phyloP scores from a whole-genome alignment of 1,284 basidiomycete species.

The Neotropicomus parvogracilis region DNA sequence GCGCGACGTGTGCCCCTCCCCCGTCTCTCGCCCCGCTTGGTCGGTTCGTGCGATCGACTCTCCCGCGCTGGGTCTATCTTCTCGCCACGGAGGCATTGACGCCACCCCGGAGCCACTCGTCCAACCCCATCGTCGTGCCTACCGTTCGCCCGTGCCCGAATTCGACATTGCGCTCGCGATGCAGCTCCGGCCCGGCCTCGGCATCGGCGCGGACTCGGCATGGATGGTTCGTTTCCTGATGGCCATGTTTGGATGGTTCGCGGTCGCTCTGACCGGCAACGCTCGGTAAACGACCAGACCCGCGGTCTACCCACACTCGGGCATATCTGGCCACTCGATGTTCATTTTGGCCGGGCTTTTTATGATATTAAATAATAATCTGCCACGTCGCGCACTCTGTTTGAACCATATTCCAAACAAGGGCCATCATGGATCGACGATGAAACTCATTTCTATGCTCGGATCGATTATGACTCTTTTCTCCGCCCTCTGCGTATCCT shows the following conservation, averaged over 20 bases:
- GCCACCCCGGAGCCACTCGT: conserved; percentile 13
- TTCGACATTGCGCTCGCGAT: conserved; percentile 71
- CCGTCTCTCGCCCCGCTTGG: conserved; percentile 38
- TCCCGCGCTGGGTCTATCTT: conserved; percentile 24
- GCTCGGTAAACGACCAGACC: conserved; percentile 12
- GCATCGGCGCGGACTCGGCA: conserved; percentile 64
- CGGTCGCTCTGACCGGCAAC: conserved; percentile 37
- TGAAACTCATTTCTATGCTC: conserved; percentile 9
- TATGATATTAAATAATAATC: too few relatives aligned
- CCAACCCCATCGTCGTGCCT: conserved; percentile 30
- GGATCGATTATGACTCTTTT: conserved; percentile 3
- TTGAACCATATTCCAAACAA: conserved; percentile 14
- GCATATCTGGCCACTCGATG: conserved; percentile 3
- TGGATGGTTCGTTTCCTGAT: conserved; percentile 77
- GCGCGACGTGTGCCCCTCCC: conserved; percentile 30
- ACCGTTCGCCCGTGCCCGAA: conserved; percentile 40
- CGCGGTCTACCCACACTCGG: background rate
- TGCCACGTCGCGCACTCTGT: background rate
- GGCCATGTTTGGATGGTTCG: conserved; percentile 75
- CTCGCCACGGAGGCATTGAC: conserved; percentile 5
- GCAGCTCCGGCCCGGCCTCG: conserved; percentile 67
- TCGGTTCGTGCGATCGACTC: conserved; percentile 39
- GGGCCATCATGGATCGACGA: conserved; percentile 6
- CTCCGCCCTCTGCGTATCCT: background rate
- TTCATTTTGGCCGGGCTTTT: background rate